Conservation (phyloP, 306 rosid species). For the Vigna mungo region DNA sequence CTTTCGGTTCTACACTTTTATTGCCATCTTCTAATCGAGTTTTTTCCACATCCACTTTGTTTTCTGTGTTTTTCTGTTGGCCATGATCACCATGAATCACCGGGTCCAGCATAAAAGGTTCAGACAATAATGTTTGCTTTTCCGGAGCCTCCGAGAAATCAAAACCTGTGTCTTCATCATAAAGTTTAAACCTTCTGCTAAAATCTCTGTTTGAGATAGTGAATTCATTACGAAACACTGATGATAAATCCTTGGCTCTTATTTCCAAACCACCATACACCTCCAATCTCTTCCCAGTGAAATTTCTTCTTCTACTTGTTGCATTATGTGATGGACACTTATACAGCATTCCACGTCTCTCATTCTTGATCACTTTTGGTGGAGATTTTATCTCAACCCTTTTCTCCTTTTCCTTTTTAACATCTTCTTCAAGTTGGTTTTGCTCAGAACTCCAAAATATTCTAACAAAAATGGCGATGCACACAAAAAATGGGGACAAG, state of each 20-base stretch:
- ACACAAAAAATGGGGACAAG: constrained; percentile 68
- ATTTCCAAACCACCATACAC: constrained; percentile 43
- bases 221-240: constrained; percentile 39
- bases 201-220: neutral
- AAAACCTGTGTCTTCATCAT: constrained; percentile 29
- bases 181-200: constrained; percentile 16
- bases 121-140: constrained; percentile 33
- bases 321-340: constrained; percentile 44
- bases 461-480: constrained; percentile 57
- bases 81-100: constrained; percentile 24
- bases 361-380: neutral
- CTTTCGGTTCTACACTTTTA: constrained; percentile 61
- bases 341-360: constrained; percentile 38
- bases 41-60: constrained; percentile 42
- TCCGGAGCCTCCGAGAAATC: constrained; percentile 40
- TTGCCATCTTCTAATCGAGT: constrained; percentile 44
- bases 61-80: constrained; percentile 35
- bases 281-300: constrained; percentile 53
- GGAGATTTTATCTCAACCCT: constrained; percentile 20
- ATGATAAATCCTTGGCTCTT: constrained; percentile 38
- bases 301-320: constrained; percentile 66
- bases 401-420: constrained; percentile 26
- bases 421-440: constrained; percentile 35
- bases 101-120: constrained; percentile 40
- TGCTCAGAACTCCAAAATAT: constrained; percentile 82